Percentiles rank a stretch among this genome's conserved stretches.
Conservation (phyloP, 2,329 filamentous ascomycete genomes). For the Penicillium paneum region DNA sequence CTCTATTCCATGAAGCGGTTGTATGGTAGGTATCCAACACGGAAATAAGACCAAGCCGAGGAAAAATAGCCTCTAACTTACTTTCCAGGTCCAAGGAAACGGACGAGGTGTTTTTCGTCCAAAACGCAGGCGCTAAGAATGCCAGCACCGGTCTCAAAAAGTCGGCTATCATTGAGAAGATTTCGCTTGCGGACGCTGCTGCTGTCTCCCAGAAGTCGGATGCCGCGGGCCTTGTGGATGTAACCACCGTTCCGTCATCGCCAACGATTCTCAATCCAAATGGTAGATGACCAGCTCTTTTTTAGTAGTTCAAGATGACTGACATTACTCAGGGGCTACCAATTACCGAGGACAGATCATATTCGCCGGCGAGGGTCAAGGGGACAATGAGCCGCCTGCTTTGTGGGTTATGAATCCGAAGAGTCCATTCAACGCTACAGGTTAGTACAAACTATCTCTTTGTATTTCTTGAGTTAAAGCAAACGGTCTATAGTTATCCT, state of each 20-base stretch:
- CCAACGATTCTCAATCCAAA: slow-evolving; percentile 14
- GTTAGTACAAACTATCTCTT: background rate
- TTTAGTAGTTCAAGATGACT: background rate
- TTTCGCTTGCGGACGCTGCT: slow-evolving; percentile 14
- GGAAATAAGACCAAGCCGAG: background rate
- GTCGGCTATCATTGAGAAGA: slow-evolving; percentile 15
- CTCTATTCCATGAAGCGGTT: slow-evolving; percentile 15
- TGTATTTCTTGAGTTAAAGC: background rate
- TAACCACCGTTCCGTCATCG: slow-evolving; percentile 8
- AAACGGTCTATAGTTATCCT: slow-evolving; percentile 11
- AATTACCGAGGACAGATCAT: slow-evolving; percentile 15
- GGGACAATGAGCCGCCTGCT: slow-evolving; percentile 14
- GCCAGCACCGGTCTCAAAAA: slow-evolving; percentile 13
- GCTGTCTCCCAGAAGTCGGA: slow-evolving; percentile 13
- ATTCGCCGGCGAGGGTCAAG: slow-evolving; percentile 17
- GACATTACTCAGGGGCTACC: slow-evolving; percentile 1
- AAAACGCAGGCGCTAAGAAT: slow-evolving; percentile 18
- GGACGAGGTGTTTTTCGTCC: slow-evolving; percentile 20
- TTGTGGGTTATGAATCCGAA: slow-evolving; percentile 19
- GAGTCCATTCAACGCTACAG: slow-evolving; percentile 17
- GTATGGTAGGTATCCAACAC: slow-evolving; percentile 12
- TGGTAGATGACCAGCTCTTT: background rate
- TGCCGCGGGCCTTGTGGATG: slow-evolving; percentile 9
- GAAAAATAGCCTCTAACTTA: background rate
- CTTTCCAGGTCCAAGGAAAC: slow-evolving; percentile 11